Conservation (phyloP, 2,329 filamentous ascomycete species). For the Biscogniauxia marginata region DNA sequence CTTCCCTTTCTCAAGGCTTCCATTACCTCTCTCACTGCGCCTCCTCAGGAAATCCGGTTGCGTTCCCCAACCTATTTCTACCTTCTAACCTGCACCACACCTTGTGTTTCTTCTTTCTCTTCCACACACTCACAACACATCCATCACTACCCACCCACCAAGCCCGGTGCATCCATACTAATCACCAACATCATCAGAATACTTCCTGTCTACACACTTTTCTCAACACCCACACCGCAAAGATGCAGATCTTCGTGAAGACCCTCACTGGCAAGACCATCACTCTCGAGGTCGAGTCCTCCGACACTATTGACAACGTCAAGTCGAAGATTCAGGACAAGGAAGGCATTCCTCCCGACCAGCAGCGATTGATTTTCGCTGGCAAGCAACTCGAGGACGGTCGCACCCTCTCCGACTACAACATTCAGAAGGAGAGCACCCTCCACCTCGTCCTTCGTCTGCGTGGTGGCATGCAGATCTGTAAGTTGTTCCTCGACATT, state of each 20-base stretch:
- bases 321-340: slow-evolving; percentile 91
- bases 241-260: slow-evolving; percentile 98
- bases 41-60: slow-evolving; percentile 20
- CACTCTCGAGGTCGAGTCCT: slow-evolving; percentile 75
- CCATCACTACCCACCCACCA: slow-evolving; percentile 10
- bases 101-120: slow-evolving; percentile 5
- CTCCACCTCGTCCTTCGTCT: slow-evolving; percentile 76
- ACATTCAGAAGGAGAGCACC: slow-evolving; percentile 64
- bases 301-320: slow-evolving; percentile 81
- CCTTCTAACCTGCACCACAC: slow-evolving; percentile 10
- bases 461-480: slow-evolving; percentile 65
- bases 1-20: slow-evolving; percentile 30
- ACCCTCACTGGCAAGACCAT: slow-evolving; percentile 92
- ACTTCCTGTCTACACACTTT: slow-evolving; percentile 12
- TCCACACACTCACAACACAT: slow-evolving; percentile 13
- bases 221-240: slow-evolving; percentile 37
- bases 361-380: slow-evolving; percentile 82
- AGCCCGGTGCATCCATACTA: slow-evolving; percentile 13
- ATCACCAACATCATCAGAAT: slow-evolving; percentile 11
- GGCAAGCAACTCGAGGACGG: slow-evolving; percentile 49
- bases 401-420: slow-evolving; percentile 55
- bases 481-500: slow-evolving; percentile 38
- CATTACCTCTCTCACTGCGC: slow-evolving; percentile 31
- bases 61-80: slow-evolving; percentile 21
- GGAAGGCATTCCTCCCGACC: slow-evolving; percentile 83